These are phyloP conservation scores for Trichosanthes cucumerina DNA, from an alignment of 306 rosid genomes.

Conservation along the genomic window DNA sequence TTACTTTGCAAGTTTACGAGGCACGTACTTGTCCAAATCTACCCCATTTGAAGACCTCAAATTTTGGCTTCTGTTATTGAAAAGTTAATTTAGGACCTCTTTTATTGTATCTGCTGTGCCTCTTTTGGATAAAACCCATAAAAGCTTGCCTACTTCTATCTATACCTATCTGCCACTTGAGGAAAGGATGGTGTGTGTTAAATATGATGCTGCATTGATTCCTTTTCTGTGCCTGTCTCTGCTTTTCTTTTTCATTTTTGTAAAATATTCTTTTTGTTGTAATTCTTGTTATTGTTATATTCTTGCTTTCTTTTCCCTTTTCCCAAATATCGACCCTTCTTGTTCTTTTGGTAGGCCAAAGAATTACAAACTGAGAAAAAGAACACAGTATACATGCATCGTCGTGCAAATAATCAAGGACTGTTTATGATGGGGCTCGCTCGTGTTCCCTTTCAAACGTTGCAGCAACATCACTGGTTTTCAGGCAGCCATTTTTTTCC, in stretches of 20 bases:
- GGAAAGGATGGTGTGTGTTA: background rate
- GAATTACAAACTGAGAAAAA: background rate
- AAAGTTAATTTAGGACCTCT: background rate
- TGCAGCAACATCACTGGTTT: background rate
- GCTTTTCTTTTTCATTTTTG: background rate
- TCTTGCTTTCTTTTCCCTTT: background rate
- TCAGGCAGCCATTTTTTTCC: background rate
- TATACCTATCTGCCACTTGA: background rate
- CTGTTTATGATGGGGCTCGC: background rate
- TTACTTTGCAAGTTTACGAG: background rate
- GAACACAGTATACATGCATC: background rate
- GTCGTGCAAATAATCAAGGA: background rate
- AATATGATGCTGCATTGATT: background rate
- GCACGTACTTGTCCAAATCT: background rate
- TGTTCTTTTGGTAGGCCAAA: background rate
- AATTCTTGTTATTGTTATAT: background rate
- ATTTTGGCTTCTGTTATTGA: background rate
- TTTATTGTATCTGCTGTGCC: background rate
- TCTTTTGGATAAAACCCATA: background rate
- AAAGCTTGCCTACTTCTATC: background rate
- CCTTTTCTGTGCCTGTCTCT: background rate
- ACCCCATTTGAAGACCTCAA: background rate
- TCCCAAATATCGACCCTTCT: background rate
- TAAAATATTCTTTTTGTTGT: background rate
- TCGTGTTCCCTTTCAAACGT: background rate